Evolutionary conservation across 106 monocot genomes (phyloP), one percentile per base, ranked within the genome.

Genomic region (Dendrobium chrysotoxum): DNA sequence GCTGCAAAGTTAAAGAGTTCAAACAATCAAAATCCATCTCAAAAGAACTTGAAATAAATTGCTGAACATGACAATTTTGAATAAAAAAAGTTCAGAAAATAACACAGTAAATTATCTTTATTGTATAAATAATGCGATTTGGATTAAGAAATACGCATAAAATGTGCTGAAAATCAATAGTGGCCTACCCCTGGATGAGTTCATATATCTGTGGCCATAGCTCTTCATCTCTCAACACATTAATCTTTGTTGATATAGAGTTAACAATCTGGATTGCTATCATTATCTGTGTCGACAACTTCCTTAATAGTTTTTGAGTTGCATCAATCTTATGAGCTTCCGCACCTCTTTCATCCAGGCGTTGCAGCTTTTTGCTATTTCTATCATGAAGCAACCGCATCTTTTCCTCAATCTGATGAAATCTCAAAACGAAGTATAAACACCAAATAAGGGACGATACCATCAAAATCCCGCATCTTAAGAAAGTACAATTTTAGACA

Each of bases 261-360:
- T 88, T 76, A 53, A 95, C 85, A 75, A 99, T 85, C 42, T 90
- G 89, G 73, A 99, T 95, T 9, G 91, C 91, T 82, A 99, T 90
- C 80, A 83, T 85, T 61, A 95, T 95, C 83, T 91, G 91, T 26
- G 95, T 99, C 12, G 91, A 85, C 35, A 95, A 58, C 76, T 93
- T 95, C 73, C 75, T 88, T 35, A 95, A 87, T 75, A 87, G 64
- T 65, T 82, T 83, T 82, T 88, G 83, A 28, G 86, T 86, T 1
- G 87, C 58, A 23, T 90, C 93, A 55, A 99, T 83, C 80, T 93
- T 99, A 61, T 86, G 47, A 79, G 81, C 20, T 57, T 95, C 95
- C 4, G 93, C 95, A n/a, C 99, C 99, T 72, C 21, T 90, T 54
- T 95, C 86, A 85, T 88, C 91, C 83, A 99, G 77, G 74, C 77